Percentiles rank a stretch among this genome's conserved stretches.
phyloP scores from a whole-genome alignment of 2,329 filamentous ascomycete species.

The Arthrobotrys sphaeroides region DNA sequence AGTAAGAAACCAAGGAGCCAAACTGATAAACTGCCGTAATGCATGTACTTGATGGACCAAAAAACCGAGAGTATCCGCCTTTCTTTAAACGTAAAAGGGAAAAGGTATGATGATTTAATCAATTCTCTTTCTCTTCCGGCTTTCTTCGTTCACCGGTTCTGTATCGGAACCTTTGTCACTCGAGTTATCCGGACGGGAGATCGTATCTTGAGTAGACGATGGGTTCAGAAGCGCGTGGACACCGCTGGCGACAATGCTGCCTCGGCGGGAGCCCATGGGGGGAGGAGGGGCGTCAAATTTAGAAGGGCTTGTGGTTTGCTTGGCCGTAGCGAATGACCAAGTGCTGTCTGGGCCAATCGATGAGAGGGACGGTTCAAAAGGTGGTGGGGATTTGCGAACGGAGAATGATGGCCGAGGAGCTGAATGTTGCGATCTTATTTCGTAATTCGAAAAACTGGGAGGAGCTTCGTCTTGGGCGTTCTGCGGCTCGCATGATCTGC shows the following conservation, averaged over 20 bases:
- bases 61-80: background rate
- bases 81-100: background rate
- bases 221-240: conserved; percentile 59
- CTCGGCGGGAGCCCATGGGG: conserved; percentile 58
- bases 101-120: conserved; percentile 13
- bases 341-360: conserved; percentile 56
- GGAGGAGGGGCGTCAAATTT: conserved; percentile 55
- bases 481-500: conserved; percentile 60
- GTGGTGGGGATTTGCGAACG: conserved; percentile 56
- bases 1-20: background rate
- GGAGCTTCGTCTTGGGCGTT: conserved; percentile 70
- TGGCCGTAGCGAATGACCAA: conserved; percentile 56
- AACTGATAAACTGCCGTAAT: background rate
- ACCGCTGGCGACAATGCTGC: conserved; percentile 58
- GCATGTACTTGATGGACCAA: background rate
- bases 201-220: conserved; percentile 43
- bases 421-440: conserved; percentile 61
- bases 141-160: conserved; percentile 38
- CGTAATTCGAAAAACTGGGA: conserved; percentile 72
- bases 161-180: conserved; percentile 51
- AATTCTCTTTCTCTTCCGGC: conserved; percentile 47
- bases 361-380: conserved; percentile 55
- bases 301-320: conserved; percentile 46
- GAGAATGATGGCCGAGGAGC: conserved; percentile 54
- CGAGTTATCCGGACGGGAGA: conserved; percentile 40